Conservation (phyloP, 2,329 filamentous ascomycete genomes). For the Hymenoscyphus scutula region DNA sequence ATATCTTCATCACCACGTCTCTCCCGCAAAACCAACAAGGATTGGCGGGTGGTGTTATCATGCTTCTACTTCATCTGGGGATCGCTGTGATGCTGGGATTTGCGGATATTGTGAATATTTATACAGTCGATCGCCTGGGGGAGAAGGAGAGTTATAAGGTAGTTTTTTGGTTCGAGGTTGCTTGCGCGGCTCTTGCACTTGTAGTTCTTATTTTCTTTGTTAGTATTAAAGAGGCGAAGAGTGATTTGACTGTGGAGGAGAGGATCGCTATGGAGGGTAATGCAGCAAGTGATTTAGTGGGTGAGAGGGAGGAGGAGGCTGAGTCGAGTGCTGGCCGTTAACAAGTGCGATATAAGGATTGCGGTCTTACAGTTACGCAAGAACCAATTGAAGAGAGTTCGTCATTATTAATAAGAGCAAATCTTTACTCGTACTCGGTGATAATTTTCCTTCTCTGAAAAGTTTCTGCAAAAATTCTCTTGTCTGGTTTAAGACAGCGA, state of each 20-base stretch:
- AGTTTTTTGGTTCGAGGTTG: slow-evolving; percentile 66
- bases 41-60: slow-evolving; percentile 68
- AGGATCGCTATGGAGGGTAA: slow-evolving; percentile 35
- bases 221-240: slow-evolving; percentile 51
- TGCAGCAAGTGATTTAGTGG: neutral
- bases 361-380: neutral
- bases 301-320: neutral
- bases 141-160: slow-evolving; percentile 56
- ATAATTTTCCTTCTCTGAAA: no score
- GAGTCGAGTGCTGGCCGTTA: neutral
- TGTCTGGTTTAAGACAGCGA: no score
- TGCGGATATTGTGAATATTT: slow-evolving; percentile 61
- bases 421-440: no score
- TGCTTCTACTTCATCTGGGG: slow-evolving; percentile 67
- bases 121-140: slow-evolving; percentile 37
- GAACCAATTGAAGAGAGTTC: no score
- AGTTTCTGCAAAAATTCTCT: no score
- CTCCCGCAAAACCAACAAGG: slow-evolving; percentile 67
- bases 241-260: slow-evolving; percentile 57
- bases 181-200: slow-evolving; percentile 50
- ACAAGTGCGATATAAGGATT: neutral
- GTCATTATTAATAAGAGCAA: no score
- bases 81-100: slow-evolving; percentile 71
- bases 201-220: slow-evolving; percentile 51
- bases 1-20: slow-evolving; percentile 73